A percentile compares a stretch with the other conserved stretches of the same genome.
Evolutionary conservation across 192 early-diverging fungal genomes (phyloP).

Genomic region (Podila epicladia): DNA sequence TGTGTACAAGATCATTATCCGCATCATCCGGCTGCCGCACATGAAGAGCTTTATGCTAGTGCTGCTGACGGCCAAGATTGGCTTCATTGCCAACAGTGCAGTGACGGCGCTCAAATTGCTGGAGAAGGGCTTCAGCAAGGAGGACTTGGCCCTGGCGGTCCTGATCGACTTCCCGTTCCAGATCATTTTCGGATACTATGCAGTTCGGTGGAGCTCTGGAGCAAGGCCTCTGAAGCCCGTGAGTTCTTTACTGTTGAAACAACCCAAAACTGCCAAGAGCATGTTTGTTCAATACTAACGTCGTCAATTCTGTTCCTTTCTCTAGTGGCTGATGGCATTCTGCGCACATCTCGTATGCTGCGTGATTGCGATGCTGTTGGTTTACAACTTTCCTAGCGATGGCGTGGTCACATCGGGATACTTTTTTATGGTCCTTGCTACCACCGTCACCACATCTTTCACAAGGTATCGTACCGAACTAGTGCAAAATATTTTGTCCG

Average conservation of each 20-base stretch:
- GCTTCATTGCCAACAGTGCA: slow-evolving; percentile 94
- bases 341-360: slow-evolving; percentile 85
- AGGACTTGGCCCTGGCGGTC: slow-evolving; percentile 92
- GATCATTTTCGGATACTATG: slow-evolving; percentile 97
- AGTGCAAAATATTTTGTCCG: too few species aligned
- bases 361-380: slow-evolving; percentile 84
- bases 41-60: slow-evolving; percentile 87
- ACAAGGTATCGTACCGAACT: slow-evolving; percentile 58
- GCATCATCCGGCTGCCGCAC: slow-evolving; percentile 87
- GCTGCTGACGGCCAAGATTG: slow-evolving; percentile 91
- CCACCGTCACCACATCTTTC: slow-evolving; percentile 86
- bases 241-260: slow-evolving; percentile 19
- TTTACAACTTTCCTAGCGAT: slow-evolving; percentile 76
- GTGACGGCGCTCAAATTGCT: slow-evolving; percentile 96
- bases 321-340: slow-evolving; percentile 89
- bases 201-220: slow-evolving; percentile 94
- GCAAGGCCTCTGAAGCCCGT: slow-evolving; percentile 85
- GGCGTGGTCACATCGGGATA: slow-evolving; percentile 72
- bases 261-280: too few species aligned
- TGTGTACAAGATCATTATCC: slow-evolving; percentile 89
- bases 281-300: not conserved
- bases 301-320: not conserved
- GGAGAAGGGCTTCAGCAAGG: slow-evolving; percentile 93
- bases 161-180: slow-evolving; percentile 97
- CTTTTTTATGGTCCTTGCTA: slow-evolving; percentile 81